Base-by-base conservation (phyloP, 306 rosid genomes). In the Quercus alba region DNA sequence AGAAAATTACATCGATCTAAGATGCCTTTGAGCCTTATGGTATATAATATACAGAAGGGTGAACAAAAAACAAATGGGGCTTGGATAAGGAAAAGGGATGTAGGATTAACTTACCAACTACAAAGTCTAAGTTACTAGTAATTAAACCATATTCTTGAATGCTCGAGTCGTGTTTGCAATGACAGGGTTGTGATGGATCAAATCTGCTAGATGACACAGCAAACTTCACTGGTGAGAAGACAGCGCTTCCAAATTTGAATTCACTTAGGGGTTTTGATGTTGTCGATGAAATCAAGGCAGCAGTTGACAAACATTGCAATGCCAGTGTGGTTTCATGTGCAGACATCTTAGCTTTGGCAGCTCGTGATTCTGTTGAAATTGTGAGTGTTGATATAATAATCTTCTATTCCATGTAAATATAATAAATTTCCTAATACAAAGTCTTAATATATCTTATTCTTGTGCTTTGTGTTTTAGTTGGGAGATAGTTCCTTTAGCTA, bases 111-210 rank as follows among this genome's bases (percentile, higher is more conserved):
- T 41, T 41, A 7, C 46, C 46, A 41, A 41, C 12, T 41, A 41
- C 46, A 8, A 41, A 41, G 46, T 41, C 46, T 8, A 1, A 41
- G 46, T 41, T 41, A 41, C 46, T 41, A 41, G 11, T 8, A 41
- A 41, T 41, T 41, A 41, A 41, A 41, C 46, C 2, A 5, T 64
- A 5, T 28, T 64, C n/a, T 66, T n/a, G 35, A 66, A 35, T 67
- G 25, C 26, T 68, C 8, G 4, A 12, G 54, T 14, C 23, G 41
- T 72, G 18, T 21, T 23, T 72, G 59, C 9, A 44, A 57, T 77
- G 41, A 56, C 64, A 91, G 91, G 93, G 96, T 2, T 91, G 96
- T n/a, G 96, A 89, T 83, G 96, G 90, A 68, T 91, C 96, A 6
- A 12, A 89, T 78, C 70, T 91, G 64, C 82, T 89, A 1, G 90